These are phyloP conservation scores for Stachybotrys elegans DNA, from an alignment of 2,329 filamentous ascomycete genomes.

Conservation along the genomic window DNA sequence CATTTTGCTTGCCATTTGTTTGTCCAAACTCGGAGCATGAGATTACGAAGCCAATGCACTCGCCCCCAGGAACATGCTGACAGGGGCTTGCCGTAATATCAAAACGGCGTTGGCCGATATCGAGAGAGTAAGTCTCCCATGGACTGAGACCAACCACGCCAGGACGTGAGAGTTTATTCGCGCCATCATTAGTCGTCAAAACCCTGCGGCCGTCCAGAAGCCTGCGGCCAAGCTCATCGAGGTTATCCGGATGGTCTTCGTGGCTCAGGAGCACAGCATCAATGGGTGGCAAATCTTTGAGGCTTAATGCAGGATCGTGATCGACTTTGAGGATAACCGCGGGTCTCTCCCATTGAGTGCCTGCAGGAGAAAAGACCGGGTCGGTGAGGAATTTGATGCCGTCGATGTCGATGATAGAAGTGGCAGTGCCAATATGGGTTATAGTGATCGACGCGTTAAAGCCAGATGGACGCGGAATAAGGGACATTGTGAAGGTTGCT, in stretches of 20 bases:
- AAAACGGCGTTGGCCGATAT: slow-evolving; percentile 26
- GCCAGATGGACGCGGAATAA: no score
- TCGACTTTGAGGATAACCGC: slow-evolving; percentile 20
- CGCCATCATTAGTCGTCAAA: slow-evolving; percentile 40
- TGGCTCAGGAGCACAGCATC: slow-evolving; percentile 45
- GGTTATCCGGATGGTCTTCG: slow-evolving; percentile 45
- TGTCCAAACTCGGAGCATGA: slow-evolving; percentile 29
- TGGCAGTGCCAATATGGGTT: slow-evolving; percentile 43
- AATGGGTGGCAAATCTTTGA: slow-evolving; percentile 36
- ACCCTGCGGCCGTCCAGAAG: slow-evolving; percentile 40
- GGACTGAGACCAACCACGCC: slow-evolving; percentile 31
- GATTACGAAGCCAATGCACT: slow-evolving; percentile 41
- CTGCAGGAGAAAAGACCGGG: slow-evolving; percentile 38
- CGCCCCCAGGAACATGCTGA: slow-evolving; percentile 35
- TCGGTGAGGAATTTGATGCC: slow-evolving; percentile 39
- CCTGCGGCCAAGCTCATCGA: slow-evolving; percentile 38
- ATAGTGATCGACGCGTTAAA: no score
- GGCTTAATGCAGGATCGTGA: slow-evolving; percentile 26
- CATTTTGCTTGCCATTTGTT: slow-evolving; percentile 33
- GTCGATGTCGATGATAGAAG: slow-evolving; percentile 39
- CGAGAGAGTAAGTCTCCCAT: slow-evolving; percentile 29
- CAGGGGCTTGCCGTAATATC: slow-evolving; percentile 37
- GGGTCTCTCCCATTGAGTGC: slow-evolving; percentile 25
- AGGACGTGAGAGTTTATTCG: slow-evolving; percentile 35
- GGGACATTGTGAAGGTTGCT: no score